Evolutionary conservation across 768 basidiomycete species (phyloP).

Genomic region (Tubosaeta sp.): DNA sequence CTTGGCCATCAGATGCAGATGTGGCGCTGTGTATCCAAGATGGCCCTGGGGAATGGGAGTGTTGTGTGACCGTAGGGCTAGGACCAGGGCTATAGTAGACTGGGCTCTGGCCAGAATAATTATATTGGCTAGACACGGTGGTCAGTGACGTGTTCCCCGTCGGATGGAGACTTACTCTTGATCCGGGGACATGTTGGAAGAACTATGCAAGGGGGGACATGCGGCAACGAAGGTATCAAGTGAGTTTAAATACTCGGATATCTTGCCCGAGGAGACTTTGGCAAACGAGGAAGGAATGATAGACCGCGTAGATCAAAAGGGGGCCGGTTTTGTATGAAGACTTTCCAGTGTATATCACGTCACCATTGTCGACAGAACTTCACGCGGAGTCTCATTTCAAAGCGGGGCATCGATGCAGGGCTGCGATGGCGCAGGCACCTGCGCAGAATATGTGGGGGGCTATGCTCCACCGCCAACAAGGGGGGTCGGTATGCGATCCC

Average conservation of each 20-base stretch:
- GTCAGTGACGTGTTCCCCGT: slow-evolving; percentile 3
- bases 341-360: slow-evolving; percentile 30
- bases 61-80: slow-evolving; percentile 2
- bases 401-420: neutral
- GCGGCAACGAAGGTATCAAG: slow-evolving; percentile 1
- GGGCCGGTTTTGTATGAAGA: slow-evolving; percentile 15
- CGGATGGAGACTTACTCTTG: slow-evolving; percentile 11
- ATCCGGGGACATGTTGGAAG: slow-evolving; percentile 19
- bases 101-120: neutral
- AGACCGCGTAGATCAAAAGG: slow-evolving; percentile 16
- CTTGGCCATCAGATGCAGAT: neutral
- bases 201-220: slow-evolving; percentile 2
- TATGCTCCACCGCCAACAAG: slow-evolving; percentile 17
- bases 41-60: neutral
- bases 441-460: slow-evolving; percentile 11
- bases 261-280: slow-evolving; percentile 17
- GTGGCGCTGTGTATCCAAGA: slow-evolving; percentile 5
- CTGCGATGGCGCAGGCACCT: slow-evolving; percentile 9
- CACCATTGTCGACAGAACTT: neutral
- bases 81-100: slow-evolving; percentile 4
- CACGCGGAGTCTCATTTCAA: slow-evolving; percentile 10
- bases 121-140: slow-evolving; percentile 1
- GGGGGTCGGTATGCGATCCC: slow-evolving; percentile 1
- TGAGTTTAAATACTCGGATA: slow-evolving; percentile 21
- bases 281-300: slow-evolving; percentile 13